Percentiles rank a stretch among this genome's conserved stretches.
Evolutionary conservation across 1,284 basidiomycete species (phyloP).

Genomic region (Volvariella volvacea): DNA sequence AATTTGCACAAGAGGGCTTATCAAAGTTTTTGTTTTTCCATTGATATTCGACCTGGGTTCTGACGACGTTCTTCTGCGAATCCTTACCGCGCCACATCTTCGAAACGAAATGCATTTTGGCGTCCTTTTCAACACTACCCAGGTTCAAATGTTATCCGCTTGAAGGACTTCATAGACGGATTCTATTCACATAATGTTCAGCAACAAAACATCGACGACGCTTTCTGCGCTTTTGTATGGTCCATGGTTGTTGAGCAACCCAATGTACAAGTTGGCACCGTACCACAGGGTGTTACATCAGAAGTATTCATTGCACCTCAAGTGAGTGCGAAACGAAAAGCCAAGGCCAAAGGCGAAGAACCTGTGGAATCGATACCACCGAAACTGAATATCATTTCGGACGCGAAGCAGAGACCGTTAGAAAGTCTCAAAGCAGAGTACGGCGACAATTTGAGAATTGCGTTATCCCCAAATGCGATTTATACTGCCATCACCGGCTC

Average conservation of each 20-base stretch:
- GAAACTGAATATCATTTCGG: constrained; percentile 44
- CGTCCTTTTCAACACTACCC: constrained; percentile 7
- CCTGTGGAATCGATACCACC: constrained; percentile 32
- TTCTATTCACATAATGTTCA: constrained; percentile 46
- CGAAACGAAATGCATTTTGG: not conserved
- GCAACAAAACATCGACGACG: constrained; percentile 62
- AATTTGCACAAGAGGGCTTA: not conserved
- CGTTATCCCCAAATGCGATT: constrained; percentile 65
- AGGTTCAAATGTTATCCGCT: constrained; percentile 68
- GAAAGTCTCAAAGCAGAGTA: constrained; percentile 48
- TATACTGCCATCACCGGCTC: constrained; percentile 80
- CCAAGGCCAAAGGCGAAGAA: constrained; percentile 47
- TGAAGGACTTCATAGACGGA: constrained; percentile 59
- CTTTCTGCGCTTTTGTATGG: constrained; percentile 79
- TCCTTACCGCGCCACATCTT: too few species aligned
- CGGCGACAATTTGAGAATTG: constrained; percentile 63
- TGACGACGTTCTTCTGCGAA: not conserved
- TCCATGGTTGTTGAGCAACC: constrained; percentile 67
- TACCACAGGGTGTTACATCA: constrained; percentile 47
- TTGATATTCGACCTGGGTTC: not conserved
- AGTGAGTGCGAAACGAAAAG: constrained; percentile 54
- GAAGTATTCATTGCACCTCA: constrained; percentile 76
- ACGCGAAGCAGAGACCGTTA: constrained; percentile 45
- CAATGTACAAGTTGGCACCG: constrained; percentile 61
- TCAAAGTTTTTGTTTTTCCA: constrained; percentile 16